Conservation (phyloP, 306 rosid genomes). For the Trifolium subterraneum region DNA sequence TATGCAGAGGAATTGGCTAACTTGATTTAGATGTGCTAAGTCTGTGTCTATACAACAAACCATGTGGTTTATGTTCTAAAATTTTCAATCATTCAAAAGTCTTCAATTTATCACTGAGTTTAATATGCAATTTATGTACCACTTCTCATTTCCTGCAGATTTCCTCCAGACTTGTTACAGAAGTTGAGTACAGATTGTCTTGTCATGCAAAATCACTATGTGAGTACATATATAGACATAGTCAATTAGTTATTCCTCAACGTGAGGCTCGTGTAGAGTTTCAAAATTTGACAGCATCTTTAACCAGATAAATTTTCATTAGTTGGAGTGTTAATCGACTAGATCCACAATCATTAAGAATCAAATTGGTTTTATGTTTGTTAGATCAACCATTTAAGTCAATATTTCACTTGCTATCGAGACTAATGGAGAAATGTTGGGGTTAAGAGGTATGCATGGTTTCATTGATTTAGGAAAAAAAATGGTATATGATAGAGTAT, state of each 20-base stretch:
- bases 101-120: constrained; percentile 4
- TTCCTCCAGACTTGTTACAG: constrained; percentile 75
- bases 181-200: constrained; percentile 84
- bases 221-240: constrained; percentile 49
- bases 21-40: too few species aligned
- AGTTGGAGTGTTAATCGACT: constrained; percentile 7
- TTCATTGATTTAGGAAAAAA: too few species aligned
- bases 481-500: too few species aligned
- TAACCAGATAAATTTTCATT: constrained; percentile 20
- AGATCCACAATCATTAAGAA: background rate
- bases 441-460: too few species aligned
- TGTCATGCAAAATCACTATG: constrained; percentile 83
- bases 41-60: background rate
- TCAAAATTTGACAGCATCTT: background rate
- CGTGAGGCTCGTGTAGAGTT: background rate
- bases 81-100: background rate
- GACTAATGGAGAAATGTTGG: background rate
- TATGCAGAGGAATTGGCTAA: too few species aligned
- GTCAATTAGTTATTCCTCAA: constrained; percentile 4
- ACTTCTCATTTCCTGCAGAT: constrained; percentile 54
- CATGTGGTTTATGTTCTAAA: background rate
- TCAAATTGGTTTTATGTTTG: background rate
- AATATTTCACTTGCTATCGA: too few species aligned
- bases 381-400: background rate
- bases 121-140: constrained; percentile 14